These are phyloP conservation scores for Blastobotrys raffinosifermentans DNA, from an alignment of 1,139 yeast species.

Conservation along the genomic window DNA sequence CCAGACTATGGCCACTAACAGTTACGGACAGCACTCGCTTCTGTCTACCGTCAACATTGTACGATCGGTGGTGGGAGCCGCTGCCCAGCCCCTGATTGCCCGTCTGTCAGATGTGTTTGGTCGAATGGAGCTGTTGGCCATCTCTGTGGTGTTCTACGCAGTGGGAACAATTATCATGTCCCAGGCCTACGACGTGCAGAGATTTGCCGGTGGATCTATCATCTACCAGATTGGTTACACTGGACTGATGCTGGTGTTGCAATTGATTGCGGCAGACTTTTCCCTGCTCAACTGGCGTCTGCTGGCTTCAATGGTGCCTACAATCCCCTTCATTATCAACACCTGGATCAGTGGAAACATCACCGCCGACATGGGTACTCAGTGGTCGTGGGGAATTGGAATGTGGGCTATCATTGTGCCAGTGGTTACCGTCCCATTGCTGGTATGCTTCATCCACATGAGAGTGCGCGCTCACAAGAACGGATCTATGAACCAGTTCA, in stretches of 20 bases:
- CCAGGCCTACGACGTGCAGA: slow-evolving; percentile 56
- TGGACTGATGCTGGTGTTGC: slow-evolving; percentile 52
- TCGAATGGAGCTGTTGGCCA: slow-evolving; percentile 49
- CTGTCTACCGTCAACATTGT: slow-evolving; percentile 61
- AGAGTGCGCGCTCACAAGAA: slow-evolving; percentile 45
- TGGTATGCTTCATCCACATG: slow-evolving; percentile 52
- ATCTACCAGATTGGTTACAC: slow-evolving; percentile 66
- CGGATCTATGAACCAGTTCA: slow-evolving; percentile 39
- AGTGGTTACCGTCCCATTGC: slow-evolving; percentile 52
- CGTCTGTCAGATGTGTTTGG: slow-evolving; percentile 68
- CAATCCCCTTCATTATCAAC: slow-evolving; percentile 65
- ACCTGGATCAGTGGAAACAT: slow-evolving; percentile 71
- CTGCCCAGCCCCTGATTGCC: slow-evolving; percentile 65
- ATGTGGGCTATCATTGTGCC: slow-evolving; percentile 81
- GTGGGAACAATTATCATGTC: slow-evolving; percentile 69
- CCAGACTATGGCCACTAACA: slow-evolving; percentile 51
- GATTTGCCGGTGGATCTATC: slow-evolving; percentile 70
- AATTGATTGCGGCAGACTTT: slow-evolving; percentile 57
- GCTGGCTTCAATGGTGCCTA: slow-evolving; percentile 54
- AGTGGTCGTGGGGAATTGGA: slow-evolving; percentile 70
- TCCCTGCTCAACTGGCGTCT: slow-evolving; percentile 69
- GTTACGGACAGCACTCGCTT: slow-evolving; percentile 54
- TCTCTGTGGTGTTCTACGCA: slow-evolving; percentile 54
- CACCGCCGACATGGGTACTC: slow-evolving; percentile 34
- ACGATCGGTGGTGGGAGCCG: slow-evolving; percentile 61